Evolutionary conservation across 345 rosid genomes (phyloP), one percentile per base, ranked within the genome.

Genomic region (Microthlaspi erraticum): DNA sequence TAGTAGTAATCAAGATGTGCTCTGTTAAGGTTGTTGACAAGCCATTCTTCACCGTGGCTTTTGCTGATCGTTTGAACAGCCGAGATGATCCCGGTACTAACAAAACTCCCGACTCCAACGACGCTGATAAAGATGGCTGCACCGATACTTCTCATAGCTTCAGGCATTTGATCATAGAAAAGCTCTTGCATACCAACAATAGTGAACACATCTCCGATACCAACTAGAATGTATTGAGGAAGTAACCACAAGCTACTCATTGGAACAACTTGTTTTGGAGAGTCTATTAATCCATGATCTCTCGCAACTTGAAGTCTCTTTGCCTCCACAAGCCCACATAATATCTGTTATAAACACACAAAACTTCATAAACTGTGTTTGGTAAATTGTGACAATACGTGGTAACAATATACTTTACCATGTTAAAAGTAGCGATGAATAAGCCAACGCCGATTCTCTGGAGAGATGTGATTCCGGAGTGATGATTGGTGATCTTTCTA

Each of bases 151-250:
- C 98, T 81, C 96, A 89, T 84, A 3, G 56, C 51, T 43, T 82
- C 92, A 0, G 98, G 98, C 89, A 93, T 79, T 70, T 93, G 92
- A 71, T 85, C 92, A 63, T 93, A 93, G 82, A 91, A 93, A 79
- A 93, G 36, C 78, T 91, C 92, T 76, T 88, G 94, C 66, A 93
- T 66, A 17, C 98, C 97, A n/a, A 93, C 82, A 6, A 93, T 66
- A 3, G 87, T 62, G 75, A 93, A 88, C 5, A 79, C 87, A 33
- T 93, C 98, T 1, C 83, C 83, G 1, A 86, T 8, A 23, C 87
- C 96, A 0, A 79, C 70, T 5, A 91, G 74, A 32, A 86, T 65
- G 67, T 91, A 91, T 32, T 91, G 98, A 0, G 98, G 98, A n/a
- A 91, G 82, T 37, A 93, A 66, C 96, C 96, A 89, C 85, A 89